phyloP scores from a whole-genome alignment of 805 yeast species.

The Starmera caribaea region DNA sequence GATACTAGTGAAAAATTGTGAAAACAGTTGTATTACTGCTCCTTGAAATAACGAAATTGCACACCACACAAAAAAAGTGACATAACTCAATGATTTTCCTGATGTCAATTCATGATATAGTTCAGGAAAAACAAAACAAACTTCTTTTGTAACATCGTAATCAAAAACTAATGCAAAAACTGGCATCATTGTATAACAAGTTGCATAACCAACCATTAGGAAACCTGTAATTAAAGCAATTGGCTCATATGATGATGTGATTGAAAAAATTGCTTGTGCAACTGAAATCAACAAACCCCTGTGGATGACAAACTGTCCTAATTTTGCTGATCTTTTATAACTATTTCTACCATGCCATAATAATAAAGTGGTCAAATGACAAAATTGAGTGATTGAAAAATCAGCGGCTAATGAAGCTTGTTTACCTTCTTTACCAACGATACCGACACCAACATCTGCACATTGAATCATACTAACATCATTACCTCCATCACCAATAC shows the following conservation, averaged over 20 bases:
- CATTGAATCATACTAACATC: constrained; percentile 98
- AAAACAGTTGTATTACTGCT: constrained; percentile 65
- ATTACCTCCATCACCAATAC: constrained; percentile 99
- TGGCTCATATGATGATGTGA: constrained; percentile 84
- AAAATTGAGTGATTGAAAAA: constrained; percentile 87
- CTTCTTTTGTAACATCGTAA: constrained; percentile 80
- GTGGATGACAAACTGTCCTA: constrained; percentile 93
- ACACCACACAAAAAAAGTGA: constrained; percentile 88
- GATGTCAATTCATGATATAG: constrained; percentile 84
- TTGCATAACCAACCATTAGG: constrained; percentile 97
- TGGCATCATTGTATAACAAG: constrained; percentile 96
- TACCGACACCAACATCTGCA: constrained; percentile 98
- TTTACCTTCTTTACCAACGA: constrained; percentile 96
- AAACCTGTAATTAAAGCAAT: constrained; percentile 92
- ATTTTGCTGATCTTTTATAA: constrained; percentile 88
- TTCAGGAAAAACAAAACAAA: constrained; percentile 90
- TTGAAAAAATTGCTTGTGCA: constrained; percentile 89
- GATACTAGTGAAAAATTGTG: constrained; percentile 70
- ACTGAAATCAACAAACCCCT: constrained; percentile 91
- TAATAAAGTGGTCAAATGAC: constrained; percentile 74
- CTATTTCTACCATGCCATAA: constrained; percentile 99
- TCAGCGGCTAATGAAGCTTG: constrained; percentile 98
- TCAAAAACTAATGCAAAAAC: constrained; percentile 90
- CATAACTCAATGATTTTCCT: constrained; percentile 79
- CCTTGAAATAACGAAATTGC: constrained; percentile 90